Evolutionary conservation across 202 grass and related monocot genomes (phyloP).

Genomic region (Digitaria exilis): DNA sequence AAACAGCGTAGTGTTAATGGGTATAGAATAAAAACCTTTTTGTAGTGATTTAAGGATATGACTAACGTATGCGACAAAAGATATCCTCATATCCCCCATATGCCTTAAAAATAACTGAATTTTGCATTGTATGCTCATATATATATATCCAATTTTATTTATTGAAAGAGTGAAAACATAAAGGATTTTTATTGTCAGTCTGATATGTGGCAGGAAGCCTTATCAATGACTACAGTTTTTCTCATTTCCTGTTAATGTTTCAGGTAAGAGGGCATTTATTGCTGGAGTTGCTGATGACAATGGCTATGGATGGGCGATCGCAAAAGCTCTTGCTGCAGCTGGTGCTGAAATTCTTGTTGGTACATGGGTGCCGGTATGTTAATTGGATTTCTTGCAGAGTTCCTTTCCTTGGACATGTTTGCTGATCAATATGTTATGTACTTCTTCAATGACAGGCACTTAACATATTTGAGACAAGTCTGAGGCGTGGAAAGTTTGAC

Average conservation of each 20-base stretch:
- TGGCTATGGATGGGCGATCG: conserved; percentile 98
- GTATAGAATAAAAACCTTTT: background rate
- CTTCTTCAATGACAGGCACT: conserved; percentile 53
- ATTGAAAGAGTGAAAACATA: background rate
- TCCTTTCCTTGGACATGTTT: background rate
- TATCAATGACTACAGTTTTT: background rate
- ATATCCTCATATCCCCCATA: background rate
- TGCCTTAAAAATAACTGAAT: background rate
- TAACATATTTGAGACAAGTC: conserved; percentile 94
- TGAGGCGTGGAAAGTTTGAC: conserved; percentile 93
- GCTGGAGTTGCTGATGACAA: conserved; percentile 98
- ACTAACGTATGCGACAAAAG: background rate
- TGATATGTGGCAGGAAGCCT: conserved; percentile 3
- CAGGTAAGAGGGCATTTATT: conserved; percentile 96
- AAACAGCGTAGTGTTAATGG: background rate
- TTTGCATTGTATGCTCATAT: conserved; percentile 1
- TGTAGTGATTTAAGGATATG: background rate
- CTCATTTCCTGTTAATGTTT: background rate
- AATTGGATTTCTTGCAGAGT: background rate
- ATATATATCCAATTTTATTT: background rate
- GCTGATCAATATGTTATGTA: conserved; percentile 19
- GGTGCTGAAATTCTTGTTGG: conserved; percentile 98
- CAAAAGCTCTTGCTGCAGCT: conserved; percentile 92
- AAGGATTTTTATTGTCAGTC: background rate
- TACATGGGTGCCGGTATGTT: conserved; percentile 94